Conservation (phyloP, 73 alveolate species). For the Symbiodinium natans region DNA sequence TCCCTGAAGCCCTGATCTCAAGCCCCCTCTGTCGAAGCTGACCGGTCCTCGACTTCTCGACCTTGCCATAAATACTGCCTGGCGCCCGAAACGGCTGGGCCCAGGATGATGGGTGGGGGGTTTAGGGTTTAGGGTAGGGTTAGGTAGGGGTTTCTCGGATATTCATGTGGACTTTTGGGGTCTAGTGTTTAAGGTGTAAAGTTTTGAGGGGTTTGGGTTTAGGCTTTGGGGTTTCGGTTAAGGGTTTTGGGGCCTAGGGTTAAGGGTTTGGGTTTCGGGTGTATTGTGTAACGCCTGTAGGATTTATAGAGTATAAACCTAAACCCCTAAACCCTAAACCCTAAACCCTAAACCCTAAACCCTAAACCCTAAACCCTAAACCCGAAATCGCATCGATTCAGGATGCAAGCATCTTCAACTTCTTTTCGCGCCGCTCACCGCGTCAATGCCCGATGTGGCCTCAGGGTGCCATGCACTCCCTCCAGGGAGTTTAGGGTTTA, state of each 20-base stretch:
- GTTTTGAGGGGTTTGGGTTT: neutral
- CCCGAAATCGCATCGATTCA: too few species aligned
- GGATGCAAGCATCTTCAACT: too few species aligned
- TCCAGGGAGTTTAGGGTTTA: neutral
- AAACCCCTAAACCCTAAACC: too few species aligned
- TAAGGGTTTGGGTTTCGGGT: neutral
- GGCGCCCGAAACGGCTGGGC: too few species aligned
- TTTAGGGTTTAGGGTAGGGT: neutral
- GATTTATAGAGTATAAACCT: neutral
- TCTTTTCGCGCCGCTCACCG: neutral
- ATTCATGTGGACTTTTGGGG: neutral
- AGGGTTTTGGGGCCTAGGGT: neutral
- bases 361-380: too few species aligned
- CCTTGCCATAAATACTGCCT: too few species aligned
- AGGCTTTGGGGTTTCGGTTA: too few species aligned
- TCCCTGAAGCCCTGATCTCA: neutral
- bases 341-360: too few species aligned
- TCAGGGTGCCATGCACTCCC: too few species aligned
- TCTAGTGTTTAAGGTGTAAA: neutral
- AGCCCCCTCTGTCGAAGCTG: too few species aligned
- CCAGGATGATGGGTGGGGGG: neutral
- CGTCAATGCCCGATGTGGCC: neutral
- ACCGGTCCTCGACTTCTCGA: too few species aligned
- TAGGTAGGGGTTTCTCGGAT: too few species aligned
- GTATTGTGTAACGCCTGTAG: neutral